A percentile compares a stretch with the other conserved stretches of the same genome.
phyloP scores from a whole-genome alignment of 208 protist species.

The Leishmania tropica region DNA sequence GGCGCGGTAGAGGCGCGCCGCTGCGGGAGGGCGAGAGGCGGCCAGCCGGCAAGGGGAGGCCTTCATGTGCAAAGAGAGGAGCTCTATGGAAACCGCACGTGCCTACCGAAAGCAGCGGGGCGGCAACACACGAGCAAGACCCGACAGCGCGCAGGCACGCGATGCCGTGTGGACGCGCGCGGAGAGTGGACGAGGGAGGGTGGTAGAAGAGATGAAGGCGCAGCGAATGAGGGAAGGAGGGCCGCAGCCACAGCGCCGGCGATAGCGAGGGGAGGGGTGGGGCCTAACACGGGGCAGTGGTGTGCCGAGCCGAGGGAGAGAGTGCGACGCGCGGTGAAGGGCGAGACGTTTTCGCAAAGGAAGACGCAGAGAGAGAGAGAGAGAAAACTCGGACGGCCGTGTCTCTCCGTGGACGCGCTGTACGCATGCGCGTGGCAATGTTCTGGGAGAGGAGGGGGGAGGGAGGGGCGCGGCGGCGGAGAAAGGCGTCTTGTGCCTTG shows the following conservation, averaged over 20 bases:
- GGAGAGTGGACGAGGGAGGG: background rate
- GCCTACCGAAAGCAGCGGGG: background rate
- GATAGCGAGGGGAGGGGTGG: background rate
- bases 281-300: no score
- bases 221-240: background rate
- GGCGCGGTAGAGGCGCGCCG: background rate
- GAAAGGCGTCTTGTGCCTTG: background rate
- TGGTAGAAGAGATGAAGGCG: background rate
- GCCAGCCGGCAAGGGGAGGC: background rate
- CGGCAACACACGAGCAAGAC: background rate
- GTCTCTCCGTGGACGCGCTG: background rate
- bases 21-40: background rate
- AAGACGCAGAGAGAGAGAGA: background rate
- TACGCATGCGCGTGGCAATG: background rate
- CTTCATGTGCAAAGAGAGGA: background rate
- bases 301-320: no score
- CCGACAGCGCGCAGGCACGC: background rate
- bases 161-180: background rate
- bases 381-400: background rate
- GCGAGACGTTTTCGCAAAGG: no score
- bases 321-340: no score
- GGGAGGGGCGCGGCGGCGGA: background rate
- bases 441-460: no score
- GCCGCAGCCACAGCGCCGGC: background rate
- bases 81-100: background rate